Evolutionary conservation across 1,139 yeast genomes (phyloP).

Genomic region (Geotrichum australiense): DNA sequence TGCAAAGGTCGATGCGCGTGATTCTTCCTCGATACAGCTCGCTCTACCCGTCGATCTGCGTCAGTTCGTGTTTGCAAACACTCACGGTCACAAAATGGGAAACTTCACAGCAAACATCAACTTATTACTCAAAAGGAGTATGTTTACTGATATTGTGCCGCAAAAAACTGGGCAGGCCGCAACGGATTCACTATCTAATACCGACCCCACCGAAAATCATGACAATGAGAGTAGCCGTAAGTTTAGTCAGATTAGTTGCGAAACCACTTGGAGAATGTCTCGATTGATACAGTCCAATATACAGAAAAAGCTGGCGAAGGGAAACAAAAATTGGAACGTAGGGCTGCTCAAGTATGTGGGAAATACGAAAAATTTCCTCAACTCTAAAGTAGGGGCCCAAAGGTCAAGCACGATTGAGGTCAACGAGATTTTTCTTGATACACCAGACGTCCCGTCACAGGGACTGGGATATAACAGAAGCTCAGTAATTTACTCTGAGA

Average conservation of each 20-base stretch:
- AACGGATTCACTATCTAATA: no score
- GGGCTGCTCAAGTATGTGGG: constrained; percentile 6
- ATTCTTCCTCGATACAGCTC: not conserved
- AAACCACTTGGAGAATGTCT: no score
- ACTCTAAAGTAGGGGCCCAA: not conserved
- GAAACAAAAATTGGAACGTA: constrained; percentile 2
- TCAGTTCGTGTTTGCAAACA: not conserved
- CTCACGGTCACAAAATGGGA: constrained; percentile 2
- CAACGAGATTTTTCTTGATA: not conserved
- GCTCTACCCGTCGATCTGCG: constrained; percentile 4
- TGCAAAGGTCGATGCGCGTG: not conserved
- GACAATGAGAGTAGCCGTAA: no score
- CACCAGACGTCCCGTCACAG: no score
- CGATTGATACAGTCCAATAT: no score
- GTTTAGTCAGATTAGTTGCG: no score
- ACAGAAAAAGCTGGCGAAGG: not conserved
- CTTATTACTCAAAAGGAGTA: no score
- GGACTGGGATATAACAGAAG: no score
- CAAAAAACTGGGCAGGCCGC: no score
- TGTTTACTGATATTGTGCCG: no score
- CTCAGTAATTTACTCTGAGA: no score
- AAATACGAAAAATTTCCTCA: not conserved
- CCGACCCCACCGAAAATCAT: no score
- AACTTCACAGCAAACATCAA: constrained; percentile 7
- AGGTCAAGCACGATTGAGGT: not conserved